A percentile compares a stretch with the other conserved stretches of the same genome.
These are phyloP conservation scores for Pyrus bretschneideri DNA, from an alignment of 306 rosid species.

Conservation along the genomic window DNA sequence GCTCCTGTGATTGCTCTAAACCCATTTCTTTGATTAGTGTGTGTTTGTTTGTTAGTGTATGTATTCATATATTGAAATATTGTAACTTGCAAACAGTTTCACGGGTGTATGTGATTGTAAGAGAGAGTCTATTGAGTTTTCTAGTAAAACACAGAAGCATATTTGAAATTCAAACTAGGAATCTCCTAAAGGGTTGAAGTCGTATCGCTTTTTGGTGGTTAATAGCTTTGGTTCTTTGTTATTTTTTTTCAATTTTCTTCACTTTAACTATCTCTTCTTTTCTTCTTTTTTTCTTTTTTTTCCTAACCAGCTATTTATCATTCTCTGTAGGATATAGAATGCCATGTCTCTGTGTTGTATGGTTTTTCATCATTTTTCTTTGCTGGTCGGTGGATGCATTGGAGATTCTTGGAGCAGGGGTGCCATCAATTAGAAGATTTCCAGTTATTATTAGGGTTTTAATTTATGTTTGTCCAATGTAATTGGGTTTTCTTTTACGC, in stretches of 20 bases:
- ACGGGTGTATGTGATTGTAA: not conserved
- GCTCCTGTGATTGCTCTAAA: slow-evolving; percentile 39
- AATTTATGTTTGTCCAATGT: too few species aligned
- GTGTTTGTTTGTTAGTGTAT: not conserved
- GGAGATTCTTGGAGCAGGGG: too few species aligned
- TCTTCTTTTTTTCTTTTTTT: too few species aligned
- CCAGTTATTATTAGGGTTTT: too few species aligned
- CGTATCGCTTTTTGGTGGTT: not conserved
- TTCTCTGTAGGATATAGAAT: not conserved
- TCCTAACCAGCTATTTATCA: too few species aligned
- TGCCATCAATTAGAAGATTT: too few species aligned
- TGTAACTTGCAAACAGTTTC: not conserved
- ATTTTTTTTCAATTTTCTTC: not conserved
- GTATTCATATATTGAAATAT: not conserved
- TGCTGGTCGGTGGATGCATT: too few species aligned
- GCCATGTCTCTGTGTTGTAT: not conserved
- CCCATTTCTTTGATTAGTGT: not conserved
- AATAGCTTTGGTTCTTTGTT: not conserved
- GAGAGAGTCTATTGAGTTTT: not conserved
- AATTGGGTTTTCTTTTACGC: too few species aligned
- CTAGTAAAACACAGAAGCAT: not conserved
- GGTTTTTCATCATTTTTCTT: not conserved
- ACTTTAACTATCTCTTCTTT: not conserved
- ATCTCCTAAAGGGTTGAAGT: not conserved
- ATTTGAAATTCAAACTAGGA: not conserved